Conservation (phyloP, 2,329 filamentous ascomycete species). For the Paecilomyces variotii region DNA sequence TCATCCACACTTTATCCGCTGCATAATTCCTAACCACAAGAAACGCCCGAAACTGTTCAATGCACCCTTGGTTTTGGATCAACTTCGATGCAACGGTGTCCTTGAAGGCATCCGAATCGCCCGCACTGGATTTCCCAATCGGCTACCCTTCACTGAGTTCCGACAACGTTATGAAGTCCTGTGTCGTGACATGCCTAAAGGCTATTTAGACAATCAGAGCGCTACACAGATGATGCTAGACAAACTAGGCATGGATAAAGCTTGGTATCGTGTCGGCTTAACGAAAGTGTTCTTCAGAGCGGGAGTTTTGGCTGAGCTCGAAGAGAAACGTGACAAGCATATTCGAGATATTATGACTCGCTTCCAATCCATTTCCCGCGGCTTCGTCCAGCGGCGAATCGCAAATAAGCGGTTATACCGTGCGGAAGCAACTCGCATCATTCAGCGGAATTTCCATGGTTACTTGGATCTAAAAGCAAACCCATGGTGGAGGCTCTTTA, state of each 20-base stretch:
- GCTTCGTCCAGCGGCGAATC: constrained; percentile 78
- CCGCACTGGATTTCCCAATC: constrained; percentile 91
- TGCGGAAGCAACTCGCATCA: constrained; percentile 87
- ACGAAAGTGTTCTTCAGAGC: constrained; percentile 98
- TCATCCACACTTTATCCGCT: constrained; percentile 96
- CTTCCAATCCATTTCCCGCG: constrained; percentile 87
- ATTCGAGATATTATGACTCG: constrained; percentile 90
- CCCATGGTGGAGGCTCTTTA: constrained; percentile 95
- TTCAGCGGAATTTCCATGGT: constrained; percentile 87
- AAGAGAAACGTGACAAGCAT: constrained; percentile 87
- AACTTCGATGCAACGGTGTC: constrained; percentile 97
- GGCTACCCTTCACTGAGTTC: constrained; percentile 87
- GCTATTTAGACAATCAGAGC: constrained; percentile 82
- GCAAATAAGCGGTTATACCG: constrained; percentile 92
- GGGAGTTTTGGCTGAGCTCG: constrained; percentile 88
- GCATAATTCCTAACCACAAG: constrained; percentile 96
- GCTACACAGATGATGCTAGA: constrained; percentile 81
- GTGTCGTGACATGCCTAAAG: constrained; percentile 78
- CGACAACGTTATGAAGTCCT: constrained; percentile 92
- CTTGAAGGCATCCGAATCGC: constrained; percentile 98
- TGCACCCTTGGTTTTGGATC: constrained; percentile 86
- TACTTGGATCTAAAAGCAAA: constrained; percentile 85
- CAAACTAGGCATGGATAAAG: constrained; percentile 73
- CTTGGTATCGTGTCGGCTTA: constrained; percentile 84
- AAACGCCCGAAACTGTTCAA: constrained; percentile 91